Evolutionary conservation across 257 asterid genomes (phyloP), one percentile per base, ranked within the genome.

Genomic region (Nicotiana otophora): DNA sequence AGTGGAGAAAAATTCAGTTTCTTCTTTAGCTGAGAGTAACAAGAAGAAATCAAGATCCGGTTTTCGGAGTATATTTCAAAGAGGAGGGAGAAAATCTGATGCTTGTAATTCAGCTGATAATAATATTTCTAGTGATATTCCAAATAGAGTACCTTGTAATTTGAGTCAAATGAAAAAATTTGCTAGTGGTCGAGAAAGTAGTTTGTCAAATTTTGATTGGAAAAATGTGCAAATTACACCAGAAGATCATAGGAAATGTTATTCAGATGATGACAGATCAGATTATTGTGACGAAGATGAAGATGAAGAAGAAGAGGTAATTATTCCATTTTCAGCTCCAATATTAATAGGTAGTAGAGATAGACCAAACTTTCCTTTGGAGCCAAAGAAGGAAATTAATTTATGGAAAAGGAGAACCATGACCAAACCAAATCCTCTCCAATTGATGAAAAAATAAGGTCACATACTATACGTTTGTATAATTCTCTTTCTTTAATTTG

Each of bases 361-460:
- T 53, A 82, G 30, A n/a, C 60, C 83, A 42, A 63, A 60, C n/a
- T 76, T 67, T 77, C 81, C 30, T 5, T 85, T 91, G 92, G 92
- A 92, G 91, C 95, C 96, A 82, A 95, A 88, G 85, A 93, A 90
- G 83, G 98, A 95, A 86, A 90, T 95, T 67, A 95, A 95, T 90
- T 78, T 95, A 84, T 93, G 98, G 98, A 92, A 90, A 53, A 91
- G 98, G 81, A 90, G 98, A 90, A 93, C 95, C 4, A 86, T 92
- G 97, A 87, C 92, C 31, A 90, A 85, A 87, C 98, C 98, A 26
- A 86, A 82, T 84, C 94, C 93, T 19, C 94, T 93, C 75, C 92
- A 90, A 26, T 74, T 74, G 62, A 74, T 74, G 62, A 74, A 74
- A 26, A 14, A 74, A 26, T 74, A 74, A 74, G 62, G 5, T 26